Evolutionary conservation across 1,284 basidiomycete species (phyloP).

Genomic region (Sutorius eximius): DNA sequence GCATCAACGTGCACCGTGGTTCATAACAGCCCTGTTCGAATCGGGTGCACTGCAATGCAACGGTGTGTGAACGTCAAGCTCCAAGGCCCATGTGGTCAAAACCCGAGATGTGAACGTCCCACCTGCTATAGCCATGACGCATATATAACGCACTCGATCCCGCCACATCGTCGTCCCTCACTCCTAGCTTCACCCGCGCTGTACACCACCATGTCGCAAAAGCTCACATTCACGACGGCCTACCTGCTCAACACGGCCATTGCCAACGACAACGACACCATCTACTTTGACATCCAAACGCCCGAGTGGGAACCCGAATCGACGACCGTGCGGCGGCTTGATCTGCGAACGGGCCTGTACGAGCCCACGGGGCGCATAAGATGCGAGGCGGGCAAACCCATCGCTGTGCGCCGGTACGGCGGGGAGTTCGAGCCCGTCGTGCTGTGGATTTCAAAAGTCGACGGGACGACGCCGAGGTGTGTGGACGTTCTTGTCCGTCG

Average conservation of each 20-base stretch:
- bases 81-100: too few relatives aligned
- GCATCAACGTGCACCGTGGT: too few relatives aligned
- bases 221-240: constrained; percentile 42
- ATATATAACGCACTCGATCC: too few relatives aligned
- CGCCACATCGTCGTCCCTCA: too few relatives aligned
- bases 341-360: constrained; percentile 31
- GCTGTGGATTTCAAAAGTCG: constrained; percentile 22
- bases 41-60: too few relatives aligned
- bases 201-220: constrained; percentile 29
- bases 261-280: constrained; percentile 39
- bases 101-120: too few relatives aligned
- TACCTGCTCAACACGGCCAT: constrained; percentile 40
- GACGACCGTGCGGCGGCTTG: constrained; percentile 40
- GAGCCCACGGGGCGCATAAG: constrained; percentile 37
- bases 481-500: not conserved
- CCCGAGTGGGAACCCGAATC: constrained; percentile 40
- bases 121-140: too few relatives aligned
- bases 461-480: constrained; percentile 19
- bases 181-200: too few relatives aligned
- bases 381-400: constrained; percentile 33
- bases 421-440: constrained; percentile 8
- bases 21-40: too few relatives aligned
- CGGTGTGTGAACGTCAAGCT: too few relatives aligned
- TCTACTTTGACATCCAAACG: constrained; percentile 45
- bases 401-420: constrained; percentile 18